Conservation (phyloP, 768 basidiomycete species). For the Psilocybe subaeruginosa region DNA sequence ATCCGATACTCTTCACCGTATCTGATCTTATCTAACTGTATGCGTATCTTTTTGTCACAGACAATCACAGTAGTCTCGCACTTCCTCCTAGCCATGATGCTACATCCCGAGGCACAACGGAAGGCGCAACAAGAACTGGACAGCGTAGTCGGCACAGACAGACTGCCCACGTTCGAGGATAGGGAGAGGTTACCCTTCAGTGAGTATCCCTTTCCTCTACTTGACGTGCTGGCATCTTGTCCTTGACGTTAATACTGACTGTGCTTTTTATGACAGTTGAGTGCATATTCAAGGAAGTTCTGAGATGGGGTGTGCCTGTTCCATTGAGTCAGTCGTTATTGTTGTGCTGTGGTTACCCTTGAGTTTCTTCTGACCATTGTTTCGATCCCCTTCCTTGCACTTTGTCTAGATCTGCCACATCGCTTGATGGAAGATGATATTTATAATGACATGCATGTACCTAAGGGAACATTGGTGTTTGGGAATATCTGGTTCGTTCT, state of each 20-base stretch:
- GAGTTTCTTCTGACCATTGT: constrained; percentile 13
- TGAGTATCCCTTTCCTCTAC: constrained; percentile 17
- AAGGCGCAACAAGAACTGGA: constrained; percentile 74
- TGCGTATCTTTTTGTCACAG: constrained; percentile 26
- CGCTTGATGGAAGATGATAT: constrained; percentile 32
- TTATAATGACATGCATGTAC: constrained; percentile 32
- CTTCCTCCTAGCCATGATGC: constrained; percentile 71
- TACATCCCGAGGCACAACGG: constrained; percentile 55
- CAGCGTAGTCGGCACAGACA: constrained; percentile 50
- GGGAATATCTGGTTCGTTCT: constrained; percentile 12
- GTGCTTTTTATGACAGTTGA: constrained; percentile 13
- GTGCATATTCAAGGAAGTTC: constrained; percentile 24
- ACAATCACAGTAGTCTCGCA: constrained; percentile 52
- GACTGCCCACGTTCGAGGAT: constrained; percentile 65
- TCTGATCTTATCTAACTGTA: background rate
- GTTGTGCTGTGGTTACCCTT: constrained; percentile 3
- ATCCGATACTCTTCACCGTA: background rate
- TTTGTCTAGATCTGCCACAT: constrained; percentile 29
- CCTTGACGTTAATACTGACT: background rate
- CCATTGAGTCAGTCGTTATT: constrained; percentile 25
- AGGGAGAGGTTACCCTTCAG: constrained; percentile 55
- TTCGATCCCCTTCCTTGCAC: background rate
- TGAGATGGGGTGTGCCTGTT: constrained; percentile 27
- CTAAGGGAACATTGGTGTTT: constrained; percentile 22
- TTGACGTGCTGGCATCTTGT: no score